These are phyloP conservation scores for Closterium sp. DNA, from an alignment of 139 green algal genomes.

Conservation along the genomic window DNA sequence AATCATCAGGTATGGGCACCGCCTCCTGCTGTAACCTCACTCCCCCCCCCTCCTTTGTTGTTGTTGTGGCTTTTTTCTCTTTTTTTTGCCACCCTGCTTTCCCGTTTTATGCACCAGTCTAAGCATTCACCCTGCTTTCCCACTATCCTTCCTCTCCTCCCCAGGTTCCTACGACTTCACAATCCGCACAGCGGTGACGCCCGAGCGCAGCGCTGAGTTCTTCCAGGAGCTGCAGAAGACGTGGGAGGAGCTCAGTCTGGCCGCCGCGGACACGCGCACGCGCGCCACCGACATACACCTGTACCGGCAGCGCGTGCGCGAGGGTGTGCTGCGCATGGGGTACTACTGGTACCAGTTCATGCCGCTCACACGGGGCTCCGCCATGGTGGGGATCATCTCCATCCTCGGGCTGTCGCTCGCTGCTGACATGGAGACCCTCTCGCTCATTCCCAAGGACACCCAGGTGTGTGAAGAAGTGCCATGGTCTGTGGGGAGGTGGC, in stretches of 20 bases:
- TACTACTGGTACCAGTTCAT: slow-evolving; percentile 3
- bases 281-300: not conserved
- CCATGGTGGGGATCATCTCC: not conserved
- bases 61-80: no score
- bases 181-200: not conserved
- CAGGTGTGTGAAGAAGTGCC: not conserved
- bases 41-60: no score
- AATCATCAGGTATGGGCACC: not conserved
- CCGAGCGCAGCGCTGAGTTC: not conserved
- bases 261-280: not conserved
- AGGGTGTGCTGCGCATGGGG: not conserved
- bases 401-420: not conserved
- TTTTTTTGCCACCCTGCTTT: no score
- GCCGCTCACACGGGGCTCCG: not conserved
- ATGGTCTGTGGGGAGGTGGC: not conserved
- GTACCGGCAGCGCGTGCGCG: not conserved
- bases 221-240: not conserved
- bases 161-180: not conserved
- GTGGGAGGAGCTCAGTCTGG: not conserved
- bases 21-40: no score
- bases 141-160: no score
- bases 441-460: not conserved
- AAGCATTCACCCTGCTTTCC: not conserved
- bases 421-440: not conserved
- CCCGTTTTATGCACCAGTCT: not conserved